Conservation (phyloP, 495 filamentous ascomycete genomes). For the Aspergillus hancockii region DNA sequence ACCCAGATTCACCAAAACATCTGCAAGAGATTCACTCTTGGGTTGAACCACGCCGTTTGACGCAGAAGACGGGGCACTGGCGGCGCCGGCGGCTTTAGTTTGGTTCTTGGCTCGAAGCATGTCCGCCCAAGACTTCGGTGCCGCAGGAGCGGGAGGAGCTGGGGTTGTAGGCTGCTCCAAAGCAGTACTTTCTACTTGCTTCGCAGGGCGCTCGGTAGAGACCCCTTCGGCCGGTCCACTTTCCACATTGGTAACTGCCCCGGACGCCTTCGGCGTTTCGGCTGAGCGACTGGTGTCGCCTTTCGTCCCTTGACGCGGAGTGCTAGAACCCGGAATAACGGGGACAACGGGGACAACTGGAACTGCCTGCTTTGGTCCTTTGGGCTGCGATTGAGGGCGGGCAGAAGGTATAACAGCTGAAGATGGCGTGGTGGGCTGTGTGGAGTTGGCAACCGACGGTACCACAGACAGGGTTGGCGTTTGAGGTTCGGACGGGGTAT, state of each 20-base stretch:
- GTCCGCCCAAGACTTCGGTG: slow-evolving; percentile 77
- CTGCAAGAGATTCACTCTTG: slow-evolving; percentile 66
- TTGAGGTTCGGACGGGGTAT: slow-evolving; percentile 56
- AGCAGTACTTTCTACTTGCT: background rate
- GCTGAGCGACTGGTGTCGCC: slow-evolving; percentile 40
- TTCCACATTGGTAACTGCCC: slow-evolving; percentile 24
- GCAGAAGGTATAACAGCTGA: slow-evolving; percentile 42
- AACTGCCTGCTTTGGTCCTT: slow-evolving; percentile 49
- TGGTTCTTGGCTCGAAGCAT: slow-evolving; percentile 60
- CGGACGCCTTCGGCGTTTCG: slow-evolving; percentile 36
- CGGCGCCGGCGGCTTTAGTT: slow-evolving; percentile 26
- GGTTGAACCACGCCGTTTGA: slow-evolving; percentile 49
- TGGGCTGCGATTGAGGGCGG: slow-evolving; percentile 42
- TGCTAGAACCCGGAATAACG: slow-evolving; percentile 52
- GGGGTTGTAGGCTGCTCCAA: slow-evolving; percentile 30
- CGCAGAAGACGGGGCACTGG: slow-evolving; percentile 28
- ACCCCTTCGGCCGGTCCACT: background rate
- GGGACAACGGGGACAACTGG: slow-evolving; percentile 71
- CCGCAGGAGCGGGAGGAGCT: slow-evolving; percentile 40
- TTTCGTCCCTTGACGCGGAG: slow-evolving; percentile 45
- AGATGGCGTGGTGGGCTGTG: slow-evolving; percentile 71
- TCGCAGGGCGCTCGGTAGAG: background rate
- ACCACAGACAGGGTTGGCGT: slow-evolving; percentile 67
- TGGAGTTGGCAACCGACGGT: slow-evolving; percentile 64
- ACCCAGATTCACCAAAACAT: slow-evolving; percentile 68